These are phyloP conservation scores for Flaveria ramosissima DNA, from an alignment of 129 eudicot genomes.

Conservation along the genomic window DNA sequence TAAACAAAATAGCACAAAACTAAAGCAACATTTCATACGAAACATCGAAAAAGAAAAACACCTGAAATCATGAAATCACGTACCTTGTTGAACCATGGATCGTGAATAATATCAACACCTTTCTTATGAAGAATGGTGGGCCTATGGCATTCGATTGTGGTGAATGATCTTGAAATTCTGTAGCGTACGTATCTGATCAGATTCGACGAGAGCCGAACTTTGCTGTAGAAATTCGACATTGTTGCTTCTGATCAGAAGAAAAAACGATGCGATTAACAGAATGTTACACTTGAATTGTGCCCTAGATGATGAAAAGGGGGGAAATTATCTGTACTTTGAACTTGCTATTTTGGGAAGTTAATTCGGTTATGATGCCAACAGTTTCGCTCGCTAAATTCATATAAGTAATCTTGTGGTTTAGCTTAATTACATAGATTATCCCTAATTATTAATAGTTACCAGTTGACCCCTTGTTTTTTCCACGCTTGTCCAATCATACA, in stretches of 20 bases:
- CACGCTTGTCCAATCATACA: not conserved
- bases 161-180: slow-evolving; percentile 53
- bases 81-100: slow-evolving; percentile 99
- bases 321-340: slow-evolving; percentile 23
- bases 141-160: slow-evolving; percentile 83
- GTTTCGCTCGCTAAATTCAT: slow-evolving; percentile 24
- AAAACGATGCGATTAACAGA: slow-evolving; percentile 24
- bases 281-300: slow-evolving; percentile 26
- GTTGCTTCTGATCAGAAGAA: slow-evolving; percentile 33
- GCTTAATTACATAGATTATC: not conserved
- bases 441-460: not conserved
- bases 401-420: slow-evolving; percentile 5
- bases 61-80: not conserved
- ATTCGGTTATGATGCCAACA: slow-evolving; percentile 32
- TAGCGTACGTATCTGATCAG: slow-evolving; percentile 51
- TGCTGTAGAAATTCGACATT: slow-evolving; percentile 55
- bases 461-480: not conserved
- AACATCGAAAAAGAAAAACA: slow-evolving; percentile 9
- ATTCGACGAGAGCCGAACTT: slow-evolving; percentile 58
- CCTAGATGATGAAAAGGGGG: slow-evolving; percentile 24
- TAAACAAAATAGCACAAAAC: not conserved
- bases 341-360: slow-evolving; percentile 39
- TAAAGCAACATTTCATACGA: not conserved
- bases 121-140: slow-evolving; percentile 81
- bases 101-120: slow-evolving; percentile 87